A percentile compares a stretch with the other conserved stretches of the same genome.
These are phyloP conservation scores for Dactylorhiza incarnata DNA, from an alignment of 106 monocot species.

Conservation along the genomic window DNA sequence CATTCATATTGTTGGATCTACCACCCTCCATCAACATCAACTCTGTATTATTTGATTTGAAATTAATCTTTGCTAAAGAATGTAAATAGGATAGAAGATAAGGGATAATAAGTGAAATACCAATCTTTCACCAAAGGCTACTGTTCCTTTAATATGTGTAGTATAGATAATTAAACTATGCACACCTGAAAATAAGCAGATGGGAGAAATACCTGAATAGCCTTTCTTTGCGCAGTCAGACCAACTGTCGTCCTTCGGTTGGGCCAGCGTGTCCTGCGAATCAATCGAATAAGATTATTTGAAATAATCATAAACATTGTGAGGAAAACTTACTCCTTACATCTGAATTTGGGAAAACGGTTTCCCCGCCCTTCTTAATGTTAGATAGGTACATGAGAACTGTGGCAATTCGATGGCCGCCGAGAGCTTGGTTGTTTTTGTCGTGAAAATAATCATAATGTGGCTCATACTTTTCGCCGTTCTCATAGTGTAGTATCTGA, in stretches of 20 bases:
- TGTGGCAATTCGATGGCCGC: constrained; percentile 76
- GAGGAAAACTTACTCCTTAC: constrained; percentile 12
- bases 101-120: no score
- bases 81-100: no score
- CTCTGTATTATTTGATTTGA: no score
- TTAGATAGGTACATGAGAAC: constrained; percentile 92
- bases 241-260: constrained; percentile 78
- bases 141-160: no score
- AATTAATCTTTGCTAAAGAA: no score
- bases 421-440: constrained; percentile 46
- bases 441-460: constrained; percentile 88
- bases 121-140: no score
- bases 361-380: constrained; percentile 80
- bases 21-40: no score
- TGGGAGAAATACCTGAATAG: constrained; percentile 60
- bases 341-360: constrained; percentile 76
- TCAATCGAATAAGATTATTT: not conserved
- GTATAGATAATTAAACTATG: no score
- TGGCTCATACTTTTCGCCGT: constrained; percentile 83
- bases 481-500: constrained; percentile 71
- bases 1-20: not conserved
- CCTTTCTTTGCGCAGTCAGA: constrained; percentile 72
- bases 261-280: constrained; percentile 50
- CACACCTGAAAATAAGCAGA: no score
- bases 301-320: not conserved